Conservation (phyloP, 163 green algal species). For the Chloromonas sp. region DNA sequence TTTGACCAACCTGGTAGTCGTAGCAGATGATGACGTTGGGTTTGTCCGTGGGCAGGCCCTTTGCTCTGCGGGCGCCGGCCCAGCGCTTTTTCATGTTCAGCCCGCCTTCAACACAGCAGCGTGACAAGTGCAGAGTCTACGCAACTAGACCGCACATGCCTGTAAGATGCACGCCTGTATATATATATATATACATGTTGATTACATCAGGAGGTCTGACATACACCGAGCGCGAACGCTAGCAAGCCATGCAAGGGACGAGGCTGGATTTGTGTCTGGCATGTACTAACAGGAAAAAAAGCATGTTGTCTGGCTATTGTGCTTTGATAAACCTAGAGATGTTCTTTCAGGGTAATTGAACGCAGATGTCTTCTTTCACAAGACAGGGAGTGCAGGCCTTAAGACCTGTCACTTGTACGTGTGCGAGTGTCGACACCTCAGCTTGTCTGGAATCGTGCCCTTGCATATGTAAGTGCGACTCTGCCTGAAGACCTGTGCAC, state of each 20-base stretch:
- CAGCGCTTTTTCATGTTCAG: constrained; percentile 67
- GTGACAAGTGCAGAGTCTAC: background rate
- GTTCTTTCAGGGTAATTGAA: no score
- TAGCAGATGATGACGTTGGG: constrained; percentile 69
- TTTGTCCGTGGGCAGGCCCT: constrained; percentile 37
- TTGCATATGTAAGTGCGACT: no score
- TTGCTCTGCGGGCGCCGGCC: constrained; percentile 32
- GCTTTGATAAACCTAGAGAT: no score
- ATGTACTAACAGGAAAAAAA: no score
- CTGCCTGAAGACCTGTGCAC: no score
- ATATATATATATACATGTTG: background rate
- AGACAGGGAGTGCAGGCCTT: no score
- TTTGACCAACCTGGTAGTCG: constrained; percentile 34
- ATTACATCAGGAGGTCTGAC: background rate
- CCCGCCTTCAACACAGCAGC: constrained; percentile 10
- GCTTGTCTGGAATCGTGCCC: no score
- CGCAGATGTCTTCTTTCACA: no score
- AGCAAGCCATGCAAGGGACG: background rate
- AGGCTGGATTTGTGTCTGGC: background rate
- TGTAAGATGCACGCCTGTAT: background rate
- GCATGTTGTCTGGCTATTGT: no score
- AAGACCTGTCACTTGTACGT: no score
- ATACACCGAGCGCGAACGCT: background rate
- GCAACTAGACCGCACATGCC: background rate
- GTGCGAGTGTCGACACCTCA: no score